phyloP scores from a whole-genome alignment of 805 yeast species.

The Kodamaea hsintzibuensis region DNA sequence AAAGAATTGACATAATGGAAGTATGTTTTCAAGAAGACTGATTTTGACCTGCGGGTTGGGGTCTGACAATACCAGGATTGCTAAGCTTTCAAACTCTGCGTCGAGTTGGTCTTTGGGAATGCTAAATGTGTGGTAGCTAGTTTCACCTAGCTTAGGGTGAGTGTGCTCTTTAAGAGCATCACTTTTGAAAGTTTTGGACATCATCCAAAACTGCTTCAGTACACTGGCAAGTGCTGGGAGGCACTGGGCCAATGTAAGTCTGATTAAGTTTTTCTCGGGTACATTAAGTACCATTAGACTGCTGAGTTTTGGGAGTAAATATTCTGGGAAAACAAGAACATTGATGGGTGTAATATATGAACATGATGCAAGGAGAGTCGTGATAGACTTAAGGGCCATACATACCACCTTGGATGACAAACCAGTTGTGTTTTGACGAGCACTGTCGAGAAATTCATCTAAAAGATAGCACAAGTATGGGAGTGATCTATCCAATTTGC shows the following conservation, averaged over 20 bases:
- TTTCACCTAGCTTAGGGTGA: background rate
- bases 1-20: constrained; percentile 76
- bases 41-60: constrained; percentile 63
- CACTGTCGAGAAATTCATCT: constrained; percentile 50
- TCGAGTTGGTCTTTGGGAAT: constrained; percentile 46
- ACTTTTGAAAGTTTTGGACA: constrained; percentile 51
- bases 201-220: constrained; percentile 62
- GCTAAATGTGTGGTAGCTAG: constrained; percentile 14
- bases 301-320: constrained; percentile 68
- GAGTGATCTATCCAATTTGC: constrained; percentile 78
- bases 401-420: constrained; percentile 61
- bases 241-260: constrained; percentile 70
- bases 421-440: constrained; percentile 7
- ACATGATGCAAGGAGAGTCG: constrained; percentile 67
- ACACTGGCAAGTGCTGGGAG: constrained; percentile 70
- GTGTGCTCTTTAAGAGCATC: constrained; percentile 11
- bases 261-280: constrained; percentile 35
- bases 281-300: constrained; percentile 26
- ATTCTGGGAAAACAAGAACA: constrained; percentile 76
- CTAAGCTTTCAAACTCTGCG: constrained; percentile 61
- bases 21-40: constrained; percentile 67
- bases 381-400: constrained; percentile 60
- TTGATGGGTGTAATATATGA: constrained; percentile 72
- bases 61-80: constrained; percentile 70
- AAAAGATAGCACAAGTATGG: constrained; percentile 77